Evolutionary conservation across 176 grass and related monocot species (phyloP).

Genomic region (Zea luxurians): DNA sequence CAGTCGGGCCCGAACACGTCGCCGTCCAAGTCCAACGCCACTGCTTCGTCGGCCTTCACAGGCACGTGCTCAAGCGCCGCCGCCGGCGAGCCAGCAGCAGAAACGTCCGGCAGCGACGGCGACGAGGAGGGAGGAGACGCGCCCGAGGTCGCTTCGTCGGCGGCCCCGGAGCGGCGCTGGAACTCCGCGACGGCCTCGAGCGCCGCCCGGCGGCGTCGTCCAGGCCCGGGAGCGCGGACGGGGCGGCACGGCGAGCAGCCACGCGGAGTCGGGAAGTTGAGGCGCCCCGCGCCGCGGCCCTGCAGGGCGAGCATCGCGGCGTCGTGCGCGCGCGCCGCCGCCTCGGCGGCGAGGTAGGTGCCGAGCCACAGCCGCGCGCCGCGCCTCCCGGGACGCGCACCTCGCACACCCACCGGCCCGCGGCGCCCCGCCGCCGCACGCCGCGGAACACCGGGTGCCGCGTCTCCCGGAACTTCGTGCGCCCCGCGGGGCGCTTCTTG

Average conservation of each 20-base stretch:
- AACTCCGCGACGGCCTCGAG: conserved; percentile 46
- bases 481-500: conserved; percentile 64
- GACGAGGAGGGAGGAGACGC: background rate
- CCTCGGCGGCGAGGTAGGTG: conserved; percentile 60
- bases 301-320: conserved; percentile 56
- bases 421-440: conserved; percentile 56
- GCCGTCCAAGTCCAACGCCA: conserved; percentile 5
- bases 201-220: conserved; percentile 42
- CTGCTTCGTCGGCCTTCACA: background rate
- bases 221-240: conserved; percentile 25
- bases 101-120: background rate
- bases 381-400: conserved; percentile 60
- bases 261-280: conserved; percentile 77
- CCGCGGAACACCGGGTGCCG: conserved; percentile 79
- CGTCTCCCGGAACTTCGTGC: conserved; percentile 86
- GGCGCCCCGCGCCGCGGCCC: conserved; percentile 16
- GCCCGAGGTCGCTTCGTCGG: background rate
- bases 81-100: background rate
- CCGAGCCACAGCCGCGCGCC: conserved; percentile 73
- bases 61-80: background rate
- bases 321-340: conserved; percentile 72
- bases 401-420: conserved; percentile 71
- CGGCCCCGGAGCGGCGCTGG: conserved; percentile 17
- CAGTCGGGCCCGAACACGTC: conserved; percentile 18
- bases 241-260: conserved; percentile 44